phyloP scores from a whole-genome alignment of 2,329 filamentous ascomycete species.

The Colletotrichum somersetense region DNA sequence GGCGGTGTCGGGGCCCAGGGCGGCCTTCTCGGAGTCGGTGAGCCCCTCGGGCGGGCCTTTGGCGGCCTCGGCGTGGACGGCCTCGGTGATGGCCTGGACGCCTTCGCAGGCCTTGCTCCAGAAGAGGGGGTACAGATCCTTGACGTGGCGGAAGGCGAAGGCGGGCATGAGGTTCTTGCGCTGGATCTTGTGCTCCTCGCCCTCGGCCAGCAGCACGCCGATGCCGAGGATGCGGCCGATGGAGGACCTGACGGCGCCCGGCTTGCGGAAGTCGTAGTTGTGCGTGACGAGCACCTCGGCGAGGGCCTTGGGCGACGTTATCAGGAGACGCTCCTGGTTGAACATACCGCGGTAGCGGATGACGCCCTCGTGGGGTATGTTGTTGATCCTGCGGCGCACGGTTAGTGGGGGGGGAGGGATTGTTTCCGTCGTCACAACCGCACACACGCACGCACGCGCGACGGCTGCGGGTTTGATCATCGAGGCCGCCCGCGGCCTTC shows the following conservation, averaged over 20 bases:
- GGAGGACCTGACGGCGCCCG: slow-evolving; percentile 63
- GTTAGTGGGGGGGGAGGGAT: slow-evolving; percentile 48
- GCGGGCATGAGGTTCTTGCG: slow-evolving; percentile 84
- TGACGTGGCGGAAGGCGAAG: slow-evolving; percentile 88
- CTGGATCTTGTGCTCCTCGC: slow-evolving; percentile 89
- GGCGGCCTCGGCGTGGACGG: slow-evolving; percentile 47
- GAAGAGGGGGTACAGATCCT: slow-evolving; percentile 86
- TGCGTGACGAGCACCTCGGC: slow-evolving; percentile 77
- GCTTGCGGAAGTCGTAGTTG: slow-evolving; percentile 79
- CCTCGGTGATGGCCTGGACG: slow-evolving; percentile 69
- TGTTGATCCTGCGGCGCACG: slow-evolving; percentile 66
- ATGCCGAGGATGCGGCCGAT: slow-evolving; percentile 76
- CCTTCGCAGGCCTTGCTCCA: slow-evolving; percentile 82
- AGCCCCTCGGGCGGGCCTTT: slow-evolving; percentile 49
- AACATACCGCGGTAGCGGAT: slow-evolving; percentile 74
- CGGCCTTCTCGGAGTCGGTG: slow-evolving; percentile 45
- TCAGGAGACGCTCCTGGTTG: slow-evolving; percentile 73
- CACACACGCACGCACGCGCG: too few species aligned
- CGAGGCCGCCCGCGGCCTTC: not conserved
- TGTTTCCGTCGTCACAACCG: too few species aligned
- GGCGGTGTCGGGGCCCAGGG: slow-evolving; percentile 48
- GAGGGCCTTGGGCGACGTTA: slow-evolving; percentile 74
- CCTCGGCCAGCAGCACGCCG: slow-evolving; percentile 84
- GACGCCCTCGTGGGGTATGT: slow-evolving; percentile 75
- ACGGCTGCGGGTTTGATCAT: slow-evolving; percentile 39